phyloP scores from a whole-genome alignment of 139 green algal species.

The Eudorina sp. region DNA sequence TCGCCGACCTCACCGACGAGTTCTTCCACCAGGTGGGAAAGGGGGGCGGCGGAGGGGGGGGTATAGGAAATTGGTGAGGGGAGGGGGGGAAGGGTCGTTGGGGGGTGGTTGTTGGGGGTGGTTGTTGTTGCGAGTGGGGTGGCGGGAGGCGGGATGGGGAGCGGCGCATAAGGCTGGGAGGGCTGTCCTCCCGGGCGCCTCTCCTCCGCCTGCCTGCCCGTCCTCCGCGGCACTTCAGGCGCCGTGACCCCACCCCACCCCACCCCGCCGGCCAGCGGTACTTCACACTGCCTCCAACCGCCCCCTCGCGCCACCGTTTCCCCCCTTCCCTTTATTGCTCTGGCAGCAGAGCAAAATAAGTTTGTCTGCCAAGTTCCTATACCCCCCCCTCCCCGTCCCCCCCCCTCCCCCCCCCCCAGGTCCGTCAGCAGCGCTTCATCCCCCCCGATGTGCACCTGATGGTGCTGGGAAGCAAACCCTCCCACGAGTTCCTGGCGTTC shows the following conservation, averaged over 20 bases:
- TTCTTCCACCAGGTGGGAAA: conserved; percentile 66
- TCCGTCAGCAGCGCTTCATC: conserved; percentile 29
- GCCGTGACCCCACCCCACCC: too few species aligned
- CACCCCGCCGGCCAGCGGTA: too few species aligned
- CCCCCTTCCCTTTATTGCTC: too few species aligned
- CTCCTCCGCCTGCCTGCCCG: too few species aligned
- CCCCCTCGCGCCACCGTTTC: too few species aligned
- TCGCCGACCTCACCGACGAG: conserved; percentile 83
- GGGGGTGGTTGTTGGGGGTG: too few species aligned
- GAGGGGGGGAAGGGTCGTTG: background rate
- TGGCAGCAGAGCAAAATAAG: too few species aligned
- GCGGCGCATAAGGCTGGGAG: too few species aligned
- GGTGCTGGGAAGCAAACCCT: conserved; percentile 74
- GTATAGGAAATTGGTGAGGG: background rate
- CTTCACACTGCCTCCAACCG: too few species aligned
- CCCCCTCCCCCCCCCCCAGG: background rate
- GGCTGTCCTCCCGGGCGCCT: too few species aligned
- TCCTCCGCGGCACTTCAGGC: too few species aligned
- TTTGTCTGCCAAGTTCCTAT: background rate
- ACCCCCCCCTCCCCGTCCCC: background rate
- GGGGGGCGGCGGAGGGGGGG: background rate
- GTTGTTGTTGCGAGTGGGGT: background rate
- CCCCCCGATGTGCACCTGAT: conserved; percentile 55
- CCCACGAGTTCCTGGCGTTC: conserved; percentile 83
- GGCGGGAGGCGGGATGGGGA: background rate